Conservation (phyloP, 345 rosid species). For the Trapa bicornis region DNA sequence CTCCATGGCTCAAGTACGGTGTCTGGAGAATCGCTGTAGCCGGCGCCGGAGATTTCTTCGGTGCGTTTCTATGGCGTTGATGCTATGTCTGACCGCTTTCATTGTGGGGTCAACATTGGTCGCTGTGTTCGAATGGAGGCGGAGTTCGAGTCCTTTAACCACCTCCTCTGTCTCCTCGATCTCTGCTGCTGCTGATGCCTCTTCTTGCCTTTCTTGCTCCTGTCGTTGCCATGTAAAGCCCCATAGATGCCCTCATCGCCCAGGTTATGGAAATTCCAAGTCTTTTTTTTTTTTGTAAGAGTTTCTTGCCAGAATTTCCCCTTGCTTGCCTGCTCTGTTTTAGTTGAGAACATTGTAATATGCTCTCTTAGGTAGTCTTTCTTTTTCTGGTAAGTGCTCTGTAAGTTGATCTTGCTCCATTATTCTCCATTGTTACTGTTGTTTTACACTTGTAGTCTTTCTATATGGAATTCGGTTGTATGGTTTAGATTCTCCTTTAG, state of each 20-base stretch:
- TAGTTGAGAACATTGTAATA: background rate
- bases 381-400: no score
- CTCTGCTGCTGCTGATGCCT: background rate
- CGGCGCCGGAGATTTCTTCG: background rate
- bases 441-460: no score
- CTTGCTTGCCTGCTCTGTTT: background rate
- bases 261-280: background rate
- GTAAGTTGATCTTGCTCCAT: no score
- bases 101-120: background rate
- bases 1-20: background rate
- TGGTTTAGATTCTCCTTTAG: no score
- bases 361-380: no score
- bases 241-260: background rate
- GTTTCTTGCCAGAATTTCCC: background rate
- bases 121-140: background rate
- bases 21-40: background rate
- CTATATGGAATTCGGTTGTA: no score
- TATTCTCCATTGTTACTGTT: no score
- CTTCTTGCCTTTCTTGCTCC: background rate
- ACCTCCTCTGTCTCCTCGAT: background rate
- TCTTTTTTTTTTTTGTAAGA: background rate
- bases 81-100: background rate
- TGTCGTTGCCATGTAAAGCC: background rate
- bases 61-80: background rate
- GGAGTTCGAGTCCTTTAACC: background rate